Percentiles rank a stretch among this genome's conserved stretches.
phyloP scores from a whole-genome alignment of 2,329 filamentous ascomycete genomes.

The Xylariaceae sp. region DNA sequence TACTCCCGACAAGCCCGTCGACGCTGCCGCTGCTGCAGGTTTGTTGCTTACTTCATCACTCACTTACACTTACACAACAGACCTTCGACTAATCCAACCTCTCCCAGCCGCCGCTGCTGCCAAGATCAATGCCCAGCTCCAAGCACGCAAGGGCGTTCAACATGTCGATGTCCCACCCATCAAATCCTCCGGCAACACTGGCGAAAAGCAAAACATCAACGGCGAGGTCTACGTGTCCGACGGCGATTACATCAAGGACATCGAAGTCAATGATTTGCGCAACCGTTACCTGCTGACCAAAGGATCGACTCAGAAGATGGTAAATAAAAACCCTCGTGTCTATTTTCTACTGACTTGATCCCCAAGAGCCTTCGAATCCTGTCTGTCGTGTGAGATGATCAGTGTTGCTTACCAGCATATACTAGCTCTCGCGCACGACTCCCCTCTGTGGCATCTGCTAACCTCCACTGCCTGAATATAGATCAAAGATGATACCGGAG shows the following conservation, averaged over 20 bases:
- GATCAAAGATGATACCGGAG: constrained; percentile 99
- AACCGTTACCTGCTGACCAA: constrained; percentile 98
- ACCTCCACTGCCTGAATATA: constrained; percentile 86
- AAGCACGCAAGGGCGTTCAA: constrained; percentile 84
- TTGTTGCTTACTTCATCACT: constrained; percentile 27
- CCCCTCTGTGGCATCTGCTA: constrained; percentile 86
- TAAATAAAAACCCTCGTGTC: constrained; percentile 76
- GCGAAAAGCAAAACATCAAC: constrained; percentile 52
- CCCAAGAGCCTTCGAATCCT: constrained; percentile 34
- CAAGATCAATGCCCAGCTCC: constrained; percentile 76
- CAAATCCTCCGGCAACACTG: constrained; percentile 51
- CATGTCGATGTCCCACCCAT: constrained; percentile 87
- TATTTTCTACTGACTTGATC: constrained; percentile 61
- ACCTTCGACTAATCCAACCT: too few relatives aligned
- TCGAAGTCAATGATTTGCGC: constrained; percentile 95
- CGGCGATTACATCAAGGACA: constrained; percentile 97
- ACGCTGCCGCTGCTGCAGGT: constrained; percentile 78
- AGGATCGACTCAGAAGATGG: constrained; percentile 97
- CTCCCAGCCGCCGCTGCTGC: constrained; percentile 87
- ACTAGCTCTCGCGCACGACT: constrained; percentile 58
- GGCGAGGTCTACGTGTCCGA: constrained; percentile 91
- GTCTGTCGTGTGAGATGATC: constrained; percentile 51
- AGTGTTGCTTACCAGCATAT: constrained; percentile 67
- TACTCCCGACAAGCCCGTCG: constrained; percentile 44
- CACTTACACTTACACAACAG: constrained; percentile 24